Evolutionary conservation across 2,329 filamentous ascomycete species (phyloP).

Genomic region (Albifimbria verrucaria): DNA sequence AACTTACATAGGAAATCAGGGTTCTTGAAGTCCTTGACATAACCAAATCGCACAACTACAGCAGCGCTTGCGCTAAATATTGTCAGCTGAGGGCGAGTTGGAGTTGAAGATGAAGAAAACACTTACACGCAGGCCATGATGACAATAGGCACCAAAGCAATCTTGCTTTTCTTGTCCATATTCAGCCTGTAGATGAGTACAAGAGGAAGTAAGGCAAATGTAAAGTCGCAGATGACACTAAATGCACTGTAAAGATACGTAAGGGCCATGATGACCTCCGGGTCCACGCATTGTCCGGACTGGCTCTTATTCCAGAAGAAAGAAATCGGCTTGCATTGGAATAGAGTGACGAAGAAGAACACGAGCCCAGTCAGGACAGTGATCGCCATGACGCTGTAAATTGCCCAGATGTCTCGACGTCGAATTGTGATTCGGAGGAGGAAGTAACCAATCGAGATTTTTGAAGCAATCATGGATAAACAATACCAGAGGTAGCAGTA

Average conservation of each 20-base stretch:
- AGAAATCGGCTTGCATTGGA: constrained; percentile 37
- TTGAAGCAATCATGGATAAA: constrained; percentile 32
- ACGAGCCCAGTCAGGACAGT: constrained; percentile 32
- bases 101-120: neutral
- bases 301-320: constrained; percentile 37
- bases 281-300: constrained; percentile 32
- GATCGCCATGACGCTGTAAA: constrained; percentile 30
- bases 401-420: constrained; percentile 29
- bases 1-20: constrained; percentile 41
- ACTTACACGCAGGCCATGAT: constrained; percentile 52
- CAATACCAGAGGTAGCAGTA: constrained; percentile 35
- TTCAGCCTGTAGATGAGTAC: constrained; percentile 53
- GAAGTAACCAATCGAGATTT: constrained; percentile 40
- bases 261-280: constrained; percentile 45
- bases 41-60: constrained; percentile 38
- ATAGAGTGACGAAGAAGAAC: constrained; percentile 39
- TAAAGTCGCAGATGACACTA: constrained; percentile 48
- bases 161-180: constrained; percentile 50
- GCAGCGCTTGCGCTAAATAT: constrained; percentile 38
- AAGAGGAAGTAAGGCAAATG: constrained; percentile 48
- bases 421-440: constrained; percentile 36
- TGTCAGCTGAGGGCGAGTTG: constrained; percentile 11
- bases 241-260: constrained; percentile 50
- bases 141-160: constrained; percentile 49
- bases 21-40: constrained; percentile 32